phyloP scores from a whole-genome alignment of 345 rosid species.

The Rhodamnia rubescens region DNA sequence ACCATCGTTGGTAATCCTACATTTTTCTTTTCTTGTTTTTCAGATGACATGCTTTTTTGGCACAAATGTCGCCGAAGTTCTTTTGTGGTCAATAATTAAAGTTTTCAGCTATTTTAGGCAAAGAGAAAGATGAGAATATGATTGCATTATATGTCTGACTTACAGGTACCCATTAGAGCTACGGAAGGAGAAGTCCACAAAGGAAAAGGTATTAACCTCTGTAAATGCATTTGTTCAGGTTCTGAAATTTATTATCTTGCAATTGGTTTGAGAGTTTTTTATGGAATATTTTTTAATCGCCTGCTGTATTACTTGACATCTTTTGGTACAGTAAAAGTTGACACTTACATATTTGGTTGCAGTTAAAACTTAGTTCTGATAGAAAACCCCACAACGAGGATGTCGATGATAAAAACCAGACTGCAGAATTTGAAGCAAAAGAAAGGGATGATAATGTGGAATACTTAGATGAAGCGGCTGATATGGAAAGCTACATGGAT shows the following conservation, averaged over 20 bases:
- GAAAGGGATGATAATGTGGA: slow-evolving; percentile 20
- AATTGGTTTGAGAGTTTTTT: neutral
- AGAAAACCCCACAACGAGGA: slow-evolving; percentile 19
- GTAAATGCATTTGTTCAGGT: neutral
- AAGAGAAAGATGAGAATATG: neutral
- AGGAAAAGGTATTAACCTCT: slow-evolving; percentile 56
- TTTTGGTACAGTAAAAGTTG: neutral
- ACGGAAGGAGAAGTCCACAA: slow-evolving; percentile 81
- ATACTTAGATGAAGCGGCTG: slow-evolving; percentile 23
- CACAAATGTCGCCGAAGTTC: neutral
- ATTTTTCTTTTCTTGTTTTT: neutral
- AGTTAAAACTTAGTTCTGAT: slow-evolving; percentile 52
- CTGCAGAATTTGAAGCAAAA: slow-evolving; percentile 16
- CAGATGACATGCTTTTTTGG: neutral
- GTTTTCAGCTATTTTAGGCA: neutral
- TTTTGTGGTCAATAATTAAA: neutral
- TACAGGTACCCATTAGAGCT: slow-evolving; percentile 90
- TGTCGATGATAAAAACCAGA: slow-evolving; percentile 25
- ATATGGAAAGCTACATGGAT: slow-evolving; percentile 32
- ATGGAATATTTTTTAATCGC: neutral
- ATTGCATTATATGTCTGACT: neutral
- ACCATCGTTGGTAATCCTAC: slow-evolving; percentile 63
- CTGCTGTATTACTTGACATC: neutral
- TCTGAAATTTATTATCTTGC: neutral
- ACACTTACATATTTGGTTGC: slow-evolving; percentile 2